Evolutionary conservation across 1,284 basidiomycete genomes (phyloP), one percentile per base, ranked within the genome.

Genomic region (Earliella scabrosa): DNA sequence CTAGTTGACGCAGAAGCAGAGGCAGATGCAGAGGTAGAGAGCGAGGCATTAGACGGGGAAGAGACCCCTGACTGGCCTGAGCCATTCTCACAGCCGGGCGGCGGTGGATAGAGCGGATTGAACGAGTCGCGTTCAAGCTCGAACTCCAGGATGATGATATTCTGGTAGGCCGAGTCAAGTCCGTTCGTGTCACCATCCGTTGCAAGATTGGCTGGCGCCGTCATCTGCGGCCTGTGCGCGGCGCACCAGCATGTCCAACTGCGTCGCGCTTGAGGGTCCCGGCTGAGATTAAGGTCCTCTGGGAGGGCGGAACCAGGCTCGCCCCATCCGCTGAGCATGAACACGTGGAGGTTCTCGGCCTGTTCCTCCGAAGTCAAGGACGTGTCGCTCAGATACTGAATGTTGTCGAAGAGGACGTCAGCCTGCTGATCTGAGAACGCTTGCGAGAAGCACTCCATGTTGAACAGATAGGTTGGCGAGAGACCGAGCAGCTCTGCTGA

Each of bases 231-330:
- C 10, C 88, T 79, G 71, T 95, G 92, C 0, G 89, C 82, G 0
- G 91, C 92, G 63, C 91, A 93, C 90, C 92, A 95, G 63, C 90
- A 92, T 0, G 84, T 86, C 93, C 93, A 95, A n/a, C 76, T 73
- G 16, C 78, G 76, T 40, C 81, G 77, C 7, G 68, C 71, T 39
- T 71, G 65, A 18, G 73, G 72, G 20, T 77, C 73, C 3, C 68
- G 64, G 26, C 69, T 68, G 0, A 60, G 54, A 14, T 75, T 68
- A 0, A 60, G 57, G 11, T 75, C 73, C 27, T 72, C 74, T 1
- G 70, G 61, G 2, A 69, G 54, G 2, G 74, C 78, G 24, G 76
- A 79, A 0, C 82, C 84, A 0, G 87, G 86, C 58, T 87, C 85
- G 16, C 89, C 86, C 74, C 79, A 90, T 0, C 91, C 91, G 36